phyloP scores from a whole-genome alignment of 2,329 filamentous ascomycete genomes.

The Stagonosporopsis rhizophila region DNA sequence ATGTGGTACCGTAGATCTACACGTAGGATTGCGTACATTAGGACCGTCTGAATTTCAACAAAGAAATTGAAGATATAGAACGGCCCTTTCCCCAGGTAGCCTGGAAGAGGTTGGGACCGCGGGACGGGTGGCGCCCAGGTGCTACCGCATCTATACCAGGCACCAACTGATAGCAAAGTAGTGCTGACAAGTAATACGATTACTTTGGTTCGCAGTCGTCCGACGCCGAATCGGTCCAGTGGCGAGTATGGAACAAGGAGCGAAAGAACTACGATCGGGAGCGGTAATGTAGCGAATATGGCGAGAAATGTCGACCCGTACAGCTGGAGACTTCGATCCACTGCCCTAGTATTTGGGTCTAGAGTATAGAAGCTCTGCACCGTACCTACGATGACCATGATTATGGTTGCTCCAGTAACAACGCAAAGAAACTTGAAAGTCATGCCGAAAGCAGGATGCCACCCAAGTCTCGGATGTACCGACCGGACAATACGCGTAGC shows the following conservation, averaged over 20 bases:
- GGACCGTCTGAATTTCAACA: conserved; percentile 74
- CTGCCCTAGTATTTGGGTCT: conserved; percentile 55
- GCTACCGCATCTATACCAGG: conserved; percentile 70
- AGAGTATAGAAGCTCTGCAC: conserved; percentile 74
- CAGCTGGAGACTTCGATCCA: conserved; percentile 69
- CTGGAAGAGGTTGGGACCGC: conserved; percentile 64
- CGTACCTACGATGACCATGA: conserved; percentile 70
- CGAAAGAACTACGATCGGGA: conserved; percentile 62
- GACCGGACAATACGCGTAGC: conserved; percentile 77
- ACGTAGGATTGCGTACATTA: conserved; percentile 69
- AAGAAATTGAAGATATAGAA: conserved; percentile 84
- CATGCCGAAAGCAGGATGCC: conserved; percentile 63
- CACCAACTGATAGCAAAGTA: conserved; percentile 70
- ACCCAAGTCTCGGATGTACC: conserved; percentile 73
- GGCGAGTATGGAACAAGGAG: conserved; percentile 55
- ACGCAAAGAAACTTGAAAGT: conserved; percentile 66
- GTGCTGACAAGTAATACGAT: conserved; percentile 66
- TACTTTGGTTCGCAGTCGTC: conserved; percentile 72
- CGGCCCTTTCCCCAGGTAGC: conserved; percentile 73
- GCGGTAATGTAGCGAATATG: conserved; percentile 70
- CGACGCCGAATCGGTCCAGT: conserved; percentile 69
- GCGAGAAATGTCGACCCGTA: conserved; percentile 68
- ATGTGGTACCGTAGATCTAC: conserved; percentile 80
- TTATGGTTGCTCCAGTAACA: conserved; percentile 64
- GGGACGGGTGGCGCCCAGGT: conserved; percentile 58